Conservation (phyloP, 2,329 filamentous ascomycete species). For the Reticulascus tulasneorum region DNA sequence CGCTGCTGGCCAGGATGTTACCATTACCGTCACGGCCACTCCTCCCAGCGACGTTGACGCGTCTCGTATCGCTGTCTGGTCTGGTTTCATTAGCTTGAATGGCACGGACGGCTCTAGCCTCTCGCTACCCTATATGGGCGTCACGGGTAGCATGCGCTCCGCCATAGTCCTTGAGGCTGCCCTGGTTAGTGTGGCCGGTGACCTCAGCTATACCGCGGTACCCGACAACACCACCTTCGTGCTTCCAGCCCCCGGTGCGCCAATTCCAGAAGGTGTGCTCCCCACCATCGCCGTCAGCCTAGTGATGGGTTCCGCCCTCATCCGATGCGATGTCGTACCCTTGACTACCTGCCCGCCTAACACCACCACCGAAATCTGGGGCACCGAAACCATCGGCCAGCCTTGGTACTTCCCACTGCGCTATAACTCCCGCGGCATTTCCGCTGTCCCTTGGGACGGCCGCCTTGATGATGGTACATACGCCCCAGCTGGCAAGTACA, state of each 20-base stretch:
- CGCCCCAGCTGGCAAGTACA: constrained; percentile 45
- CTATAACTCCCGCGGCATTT: constrained; percentile 21
- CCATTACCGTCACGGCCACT: constrained; percentile 39
- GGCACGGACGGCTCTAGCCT: constrained; percentile 31
- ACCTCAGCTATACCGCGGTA: constrained; percentile 12
- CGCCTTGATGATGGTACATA: constrained; percentile 40
- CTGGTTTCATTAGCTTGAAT: constrained; percentile 35
- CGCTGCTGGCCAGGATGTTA: constrained; percentile 33
- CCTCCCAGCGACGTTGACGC: constrained; percentile 31
- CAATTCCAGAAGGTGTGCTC: constrained; percentile 22
- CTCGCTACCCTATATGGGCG: constrained; percentile 35
- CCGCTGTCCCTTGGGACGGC: constrained; percentile 37
- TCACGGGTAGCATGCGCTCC: constrained; percentile 29
- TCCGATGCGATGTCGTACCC: constrained; percentile 41
- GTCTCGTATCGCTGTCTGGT: constrained; percentile 33
- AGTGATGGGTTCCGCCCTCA: constrained; percentile 38
- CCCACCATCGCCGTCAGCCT: constrained; percentile 37
- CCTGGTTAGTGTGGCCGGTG: constrained; percentile 22
- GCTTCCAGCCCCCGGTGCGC: constrained; percentile 34
- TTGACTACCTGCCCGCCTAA: constrained; percentile 22
- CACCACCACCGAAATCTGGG: constrained; percentile 27
- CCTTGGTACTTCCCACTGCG: constrained; percentile 33
- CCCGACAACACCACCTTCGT: constrained; percentile 32
- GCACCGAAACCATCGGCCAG: constrained; percentile 36
- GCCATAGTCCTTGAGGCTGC: constrained; percentile 28